Evolutionary conservation across 805 yeast species (phyloP).

Genomic region (Ogataea methanolica): DNA sequence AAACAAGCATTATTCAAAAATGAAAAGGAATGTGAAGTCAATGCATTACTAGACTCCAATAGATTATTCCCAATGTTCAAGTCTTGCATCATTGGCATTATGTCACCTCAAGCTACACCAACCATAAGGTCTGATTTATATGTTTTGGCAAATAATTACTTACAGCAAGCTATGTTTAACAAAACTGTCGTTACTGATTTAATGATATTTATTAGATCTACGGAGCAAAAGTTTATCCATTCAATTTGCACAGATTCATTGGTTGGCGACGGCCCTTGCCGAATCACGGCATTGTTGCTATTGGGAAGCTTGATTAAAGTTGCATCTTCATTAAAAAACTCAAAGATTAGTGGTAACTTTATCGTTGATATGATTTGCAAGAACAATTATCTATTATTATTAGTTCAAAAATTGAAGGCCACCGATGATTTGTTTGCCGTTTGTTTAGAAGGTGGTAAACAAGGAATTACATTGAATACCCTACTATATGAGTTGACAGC

Average conservation of each 20-base stretch:
- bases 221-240: constrained; percentile 56
- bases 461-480: constrained; percentile 43
- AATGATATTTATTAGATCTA: constrained; percentile 50
- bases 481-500: constrained; percentile 72
- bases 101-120: constrained; percentile 63
- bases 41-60: constrained; percentile 35
- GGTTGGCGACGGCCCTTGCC: constrained; percentile 68
- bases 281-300: constrained; percentile 72
- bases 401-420: constrained; percentile 64
- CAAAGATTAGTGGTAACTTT: constrained; percentile 47
- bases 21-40: constrained; percentile 26
- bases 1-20: constrained; percentile 17
- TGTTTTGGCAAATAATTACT: constrained; percentile 61
- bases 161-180: constrained; percentile 45
- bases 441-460: constrained; percentile 26
- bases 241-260: constrained; percentile 74
- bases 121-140: constrained; percentile 75
- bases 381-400: constrained; percentile 58
- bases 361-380: constrained; percentile 57
- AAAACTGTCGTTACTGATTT: constrained; percentile 42
- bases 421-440: constrained; percentile 57
- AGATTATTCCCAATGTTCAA: constrained; percentile 67
- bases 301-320: constrained; percentile 44
- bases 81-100: constrained; percentile 69
- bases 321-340: constrained; percentile 47